These are phyloP conservation scores for Phytophthora pluvialis DNA, from an alignment of 352 stramenopile species.

Conservation along the genomic window DNA sequence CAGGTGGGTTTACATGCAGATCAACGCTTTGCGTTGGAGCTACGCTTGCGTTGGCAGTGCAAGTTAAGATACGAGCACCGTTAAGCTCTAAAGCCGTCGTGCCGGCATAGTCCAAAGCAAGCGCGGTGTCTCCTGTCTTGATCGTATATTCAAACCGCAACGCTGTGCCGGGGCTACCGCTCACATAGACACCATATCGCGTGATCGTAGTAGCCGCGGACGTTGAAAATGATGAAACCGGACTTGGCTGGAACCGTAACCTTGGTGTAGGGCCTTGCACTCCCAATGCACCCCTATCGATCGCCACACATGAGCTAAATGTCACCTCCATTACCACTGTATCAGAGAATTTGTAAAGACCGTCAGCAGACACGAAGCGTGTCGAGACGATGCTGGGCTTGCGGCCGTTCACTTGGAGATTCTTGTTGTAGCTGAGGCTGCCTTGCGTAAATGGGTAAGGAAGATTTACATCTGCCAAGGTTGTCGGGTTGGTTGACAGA, in stretches of 20 bases:
- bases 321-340: constrained; percentile 66
- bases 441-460: constrained; percentile 70
- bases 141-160: constrained; percentile 82
- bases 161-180: constrained; percentile 50
- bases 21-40: constrained; percentile 62
- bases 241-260: constrained; percentile 66
- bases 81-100: constrained; percentile 67
- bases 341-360: constrained; percentile 62
- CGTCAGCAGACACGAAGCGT: constrained; percentile 66
- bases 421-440: constrained; percentile 73
- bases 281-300: constrained; percentile 41
- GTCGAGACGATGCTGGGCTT: constrained; percentile 63
- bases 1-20: constrained; percentile 80
- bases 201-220: constrained; percentile 48
- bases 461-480: constrained; percentile 65
- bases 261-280: constrained; percentile 38
- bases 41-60: constrained; percentile 36
- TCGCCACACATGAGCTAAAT: constrained; percentile 71
- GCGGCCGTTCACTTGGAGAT: constrained; percentile 70
- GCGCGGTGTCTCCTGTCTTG: constrained; percentile 69
- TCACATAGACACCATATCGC: constrained; percentile 64
- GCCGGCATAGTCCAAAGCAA: constrained; percentile 70
- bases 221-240: constrained; percentile 30
- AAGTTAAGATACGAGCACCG: constrained; percentile 75
- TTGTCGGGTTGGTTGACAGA: constrained; percentile 73